Evolutionary conservation across 2,329 filamentous ascomycete genomes (phyloP), one percentile per base, ranked within the genome.

Genomic region (Talaromyces amestolkiae): DNA sequence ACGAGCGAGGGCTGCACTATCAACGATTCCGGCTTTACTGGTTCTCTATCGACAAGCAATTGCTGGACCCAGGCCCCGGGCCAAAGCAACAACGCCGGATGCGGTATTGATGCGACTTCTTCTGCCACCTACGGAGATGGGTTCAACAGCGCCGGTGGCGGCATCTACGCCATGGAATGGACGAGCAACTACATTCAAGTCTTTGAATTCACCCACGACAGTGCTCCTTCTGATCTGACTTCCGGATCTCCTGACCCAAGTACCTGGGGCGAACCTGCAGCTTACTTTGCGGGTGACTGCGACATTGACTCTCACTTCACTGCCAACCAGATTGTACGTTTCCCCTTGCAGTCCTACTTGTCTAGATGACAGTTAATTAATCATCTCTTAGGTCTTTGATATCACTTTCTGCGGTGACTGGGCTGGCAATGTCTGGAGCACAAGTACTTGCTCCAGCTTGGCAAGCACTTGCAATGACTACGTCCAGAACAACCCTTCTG

Each of bases 351-450:
- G 35, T 37, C 9, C 6, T 37, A 37, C 35, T 11, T 37, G 35
- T 37, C 35, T 37, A 37, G 35, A 37, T 11, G 35, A 37, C 51
- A 61, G 9, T 1, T 15, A 7, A 19, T 22, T 59, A 19, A 59
- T 39, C 2, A 27, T 45, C 15, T 10, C 31, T 15, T 60, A 78
- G 77, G 72, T 79, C 61, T 79, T 89, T 43, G 96, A 91, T 78
- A 95, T 89, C 0, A 91, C 90, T 6, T 92, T 96, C 76, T 97
- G 93, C 77, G 93, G 93, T 22, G 86, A 90, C 73, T 97, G 93
- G 93, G 93, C 93, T 8, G 91, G 91, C 27, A 75, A 80, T 49
- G 86, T 88, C 39, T 96, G 90, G 89, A 72, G 73, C 58, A 72
- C 76, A 37, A 83, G 88, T 66, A 83, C 84, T 51, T 93, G 91